Conservation (phyloP, 805 yeast genomes). For the Hermanozyma aechmeae region DNA sequence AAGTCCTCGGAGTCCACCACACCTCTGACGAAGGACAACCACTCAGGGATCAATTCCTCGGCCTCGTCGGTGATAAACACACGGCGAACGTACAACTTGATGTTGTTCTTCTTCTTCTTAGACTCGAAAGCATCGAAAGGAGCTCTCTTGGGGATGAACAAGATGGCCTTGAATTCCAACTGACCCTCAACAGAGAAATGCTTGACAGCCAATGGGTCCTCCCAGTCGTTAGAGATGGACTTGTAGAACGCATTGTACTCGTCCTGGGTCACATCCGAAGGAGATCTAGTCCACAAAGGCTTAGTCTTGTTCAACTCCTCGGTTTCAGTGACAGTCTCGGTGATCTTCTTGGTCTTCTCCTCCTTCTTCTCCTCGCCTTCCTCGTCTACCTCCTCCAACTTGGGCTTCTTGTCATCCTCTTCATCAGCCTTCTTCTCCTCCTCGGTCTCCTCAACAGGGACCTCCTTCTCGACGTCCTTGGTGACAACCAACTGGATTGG, state of each 20-base stretch:
- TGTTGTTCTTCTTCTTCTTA: slow-evolving; percentile 98
- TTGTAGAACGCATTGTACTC: slow-evolving; percentile 99
- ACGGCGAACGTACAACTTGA: slow-evolving; percentile 97
- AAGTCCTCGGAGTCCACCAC: slow-evolving; percentile 99
- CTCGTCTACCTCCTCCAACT: slow-evolving; percentile 61
- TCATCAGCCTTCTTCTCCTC: slow-evolving; percentile 36
- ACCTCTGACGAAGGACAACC: slow-evolving; percentile 97
- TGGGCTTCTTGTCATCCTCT: slow-evolving; percentile 67
- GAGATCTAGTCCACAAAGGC: slow-evolving; percentile 99
- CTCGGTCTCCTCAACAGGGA: slow-evolving; percentile 70
- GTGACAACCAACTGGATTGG: slow-evolving; percentile 98
- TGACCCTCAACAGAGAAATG: slow-evolving; percentile 99
- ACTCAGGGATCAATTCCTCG: slow-evolving; percentile 98
- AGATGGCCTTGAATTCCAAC: slow-evolving; percentile 96
- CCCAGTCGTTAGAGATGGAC: slow-evolving; percentile 99
- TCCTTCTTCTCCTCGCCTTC: slow-evolving; percentile 53
- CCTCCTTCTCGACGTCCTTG: slow-evolving; percentile 98
- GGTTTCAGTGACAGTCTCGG: slow-evolving; percentile 88
- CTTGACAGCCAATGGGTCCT: slow-evolving; percentile 98
- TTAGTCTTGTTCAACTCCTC: slow-evolving; percentile 98
- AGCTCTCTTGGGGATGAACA: slow-evolving; percentile 97
- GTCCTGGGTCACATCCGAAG: slow-evolving; percentile 93
- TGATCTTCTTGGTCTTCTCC: slow-evolving; percentile 78
- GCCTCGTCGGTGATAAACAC: slow-evolving; percentile 99
- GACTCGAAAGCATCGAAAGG: slow-evolving; percentile 97